Conservation (phyloP, 768 basidiomycete genomes). For the Obba rivulosa region DNA sequence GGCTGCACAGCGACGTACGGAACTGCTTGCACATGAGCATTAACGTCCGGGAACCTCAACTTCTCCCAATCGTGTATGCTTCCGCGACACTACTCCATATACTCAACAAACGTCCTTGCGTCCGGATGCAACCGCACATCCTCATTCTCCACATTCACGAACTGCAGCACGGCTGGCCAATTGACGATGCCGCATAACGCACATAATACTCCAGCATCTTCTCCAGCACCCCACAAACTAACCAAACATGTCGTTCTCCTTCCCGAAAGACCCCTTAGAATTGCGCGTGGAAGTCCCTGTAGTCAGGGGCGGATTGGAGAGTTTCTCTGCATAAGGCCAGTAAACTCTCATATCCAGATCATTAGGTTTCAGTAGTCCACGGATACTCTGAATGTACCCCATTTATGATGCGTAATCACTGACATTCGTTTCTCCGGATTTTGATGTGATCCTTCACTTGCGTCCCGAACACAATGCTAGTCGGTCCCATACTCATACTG, state of each 20-base stretch:
- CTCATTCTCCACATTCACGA: constrained; percentile 28
- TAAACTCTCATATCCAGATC: too few relatives aligned
- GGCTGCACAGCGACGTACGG: not conserved
- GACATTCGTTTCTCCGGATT: too few relatives aligned
- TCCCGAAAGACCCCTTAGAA: not conserved
- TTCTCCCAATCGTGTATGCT: not conserved
- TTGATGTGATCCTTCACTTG: too few relatives aligned
- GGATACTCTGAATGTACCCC: too few relatives aligned
- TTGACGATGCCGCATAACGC: constrained; percentile 26
- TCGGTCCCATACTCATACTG: too few relatives aligned
- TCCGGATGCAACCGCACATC: not conserved
- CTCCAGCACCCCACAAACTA: constrained; percentile 15
- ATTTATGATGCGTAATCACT: too few relatives aligned
- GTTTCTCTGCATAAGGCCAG: too few relatives aligned
- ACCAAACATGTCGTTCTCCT: not conserved
- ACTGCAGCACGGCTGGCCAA: constrained; percentile 31
- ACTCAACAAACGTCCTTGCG: not conserved
- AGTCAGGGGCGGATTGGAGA: not conserved
- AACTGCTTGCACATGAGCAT: not conserved
- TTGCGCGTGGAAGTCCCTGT: not conserved
- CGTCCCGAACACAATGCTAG: too few relatives aligned
- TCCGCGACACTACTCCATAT: not conserved
- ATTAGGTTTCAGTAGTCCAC: too few relatives aligned
- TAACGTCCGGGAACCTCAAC: not conserved
- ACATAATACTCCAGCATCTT: constrained; percentile 24